phyloP scores from a whole-genome alignment of 495 filamentous ascomycete genomes.

The Aspergillus ellipticus region DNA sequence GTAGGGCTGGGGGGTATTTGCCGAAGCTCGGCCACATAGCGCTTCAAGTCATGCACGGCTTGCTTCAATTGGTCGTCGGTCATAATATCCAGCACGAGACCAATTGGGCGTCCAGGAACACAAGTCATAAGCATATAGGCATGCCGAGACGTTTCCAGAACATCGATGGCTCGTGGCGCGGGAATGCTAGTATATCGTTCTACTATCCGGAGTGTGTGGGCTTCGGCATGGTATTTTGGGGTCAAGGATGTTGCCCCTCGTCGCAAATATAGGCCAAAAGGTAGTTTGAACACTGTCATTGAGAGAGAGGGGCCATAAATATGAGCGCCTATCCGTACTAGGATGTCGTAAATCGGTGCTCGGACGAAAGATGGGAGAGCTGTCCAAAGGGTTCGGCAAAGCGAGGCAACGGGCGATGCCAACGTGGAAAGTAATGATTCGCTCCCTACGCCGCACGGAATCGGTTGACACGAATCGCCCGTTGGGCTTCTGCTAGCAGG shows the following conservation, averaged over 20 bases:
- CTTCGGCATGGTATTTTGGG: slow-evolving; percentile 3
- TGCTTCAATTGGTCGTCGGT: slow-evolving; percentile 5
- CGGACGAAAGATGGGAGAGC: background rate
- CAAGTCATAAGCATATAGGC: background rate
- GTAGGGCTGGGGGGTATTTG: background rate
- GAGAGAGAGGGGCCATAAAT: background rate
- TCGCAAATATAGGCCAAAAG: slow-evolving; percentile 4
- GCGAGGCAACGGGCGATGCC: background rate
- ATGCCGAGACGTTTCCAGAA: background rate
- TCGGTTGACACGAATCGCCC: too few relatives aligned
- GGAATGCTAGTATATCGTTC: background rate
- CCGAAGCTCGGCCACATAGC: background rate
- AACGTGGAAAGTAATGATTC: background rate
- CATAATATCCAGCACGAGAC: background rate
- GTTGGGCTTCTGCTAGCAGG: too few relatives aligned
- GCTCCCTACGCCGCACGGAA: too few relatives aligned
- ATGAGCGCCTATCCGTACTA: background rate
- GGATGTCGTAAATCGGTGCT: background rate
- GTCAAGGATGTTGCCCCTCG: background rate
- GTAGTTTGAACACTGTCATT: slow-evolving; percentile 1
- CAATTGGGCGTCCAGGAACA: slow-evolving; percentile 1
- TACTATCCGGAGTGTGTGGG: slow-evolving; percentile 1
- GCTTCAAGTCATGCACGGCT: background rate
- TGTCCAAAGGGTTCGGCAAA: background rate
- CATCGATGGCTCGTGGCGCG: background rate